These are phyloP conservation scores for Aspergillus amoenus DNA, from an alignment of 2,329 filamentous ascomycete genomes.

Conservation along the genomic window DNA sequence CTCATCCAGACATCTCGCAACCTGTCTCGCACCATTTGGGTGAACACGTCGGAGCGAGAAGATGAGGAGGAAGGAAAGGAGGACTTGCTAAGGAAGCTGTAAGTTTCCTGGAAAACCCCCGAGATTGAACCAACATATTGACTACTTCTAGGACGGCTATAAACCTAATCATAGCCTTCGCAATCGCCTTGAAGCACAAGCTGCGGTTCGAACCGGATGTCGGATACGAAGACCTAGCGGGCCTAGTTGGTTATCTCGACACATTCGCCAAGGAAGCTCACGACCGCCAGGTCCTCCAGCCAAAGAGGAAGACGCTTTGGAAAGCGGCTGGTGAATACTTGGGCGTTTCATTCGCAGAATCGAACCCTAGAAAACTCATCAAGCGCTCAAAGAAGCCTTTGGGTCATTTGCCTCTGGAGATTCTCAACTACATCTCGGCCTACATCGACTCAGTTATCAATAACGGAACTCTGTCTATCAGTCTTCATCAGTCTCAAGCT, in stretches of 20 bases:
- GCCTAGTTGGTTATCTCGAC: conserved; percentile 69
- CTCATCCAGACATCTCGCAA: conserved; percentile 57
- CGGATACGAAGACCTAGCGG: conserved; percentile 70
- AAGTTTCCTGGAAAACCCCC: conserved; percentile 12
- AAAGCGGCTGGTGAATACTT: conserved; percentile 71
- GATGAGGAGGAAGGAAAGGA: conserved; percentile 57
- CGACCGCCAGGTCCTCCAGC: conserved; percentile 37
- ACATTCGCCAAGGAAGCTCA: conserved; percentile 68
- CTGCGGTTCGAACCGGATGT: conserved; percentile 81
- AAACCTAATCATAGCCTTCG: conserved; percentile 75
- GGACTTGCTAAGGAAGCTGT: conserved; percentile 68
- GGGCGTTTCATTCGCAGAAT: conserved; percentile 72
- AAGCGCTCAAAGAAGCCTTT: conserved; percentile 71
- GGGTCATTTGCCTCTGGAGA: conserved; percentile 81
- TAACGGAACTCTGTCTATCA: conserved; percentile 37
- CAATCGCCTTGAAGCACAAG: conserved; percentile 76
- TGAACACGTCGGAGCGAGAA: conserved; percentile 66
- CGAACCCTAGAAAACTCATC: conserved; percentile 74
- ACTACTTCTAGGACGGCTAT: conserved; percentile 54
- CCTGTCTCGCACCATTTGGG: conserved; percentile 73
- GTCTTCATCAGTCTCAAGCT: conserved; percentile 39
- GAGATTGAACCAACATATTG: conserved; percentile 6
- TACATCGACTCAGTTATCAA: conserved; percentile 63
- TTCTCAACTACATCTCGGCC: conserved; percentile 68
- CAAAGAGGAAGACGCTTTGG: conserved; percentile 52